A percentile compares a stretch with the other conserved stretches of the same genome.
Evolutionary conservation across 2,329 filamentous ascomycete species (phyloP).

Genomic region (Dryadomyces quercus-mongolicae): DNA sequence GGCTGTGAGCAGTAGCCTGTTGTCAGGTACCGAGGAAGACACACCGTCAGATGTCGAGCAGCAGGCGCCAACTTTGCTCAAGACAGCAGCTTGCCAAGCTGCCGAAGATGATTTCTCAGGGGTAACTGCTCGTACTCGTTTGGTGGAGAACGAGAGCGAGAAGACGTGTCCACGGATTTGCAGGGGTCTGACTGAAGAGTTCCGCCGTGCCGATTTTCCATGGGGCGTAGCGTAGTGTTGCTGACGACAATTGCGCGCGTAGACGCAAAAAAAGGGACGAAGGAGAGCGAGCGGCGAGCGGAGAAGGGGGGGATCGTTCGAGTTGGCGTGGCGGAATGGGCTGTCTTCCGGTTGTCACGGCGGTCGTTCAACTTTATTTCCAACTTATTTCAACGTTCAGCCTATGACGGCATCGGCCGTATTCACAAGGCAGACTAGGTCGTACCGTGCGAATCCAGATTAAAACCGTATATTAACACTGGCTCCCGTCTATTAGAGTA

Average conservation of each 20-base stretch:
- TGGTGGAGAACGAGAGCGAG: not conserved
- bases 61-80: no score
- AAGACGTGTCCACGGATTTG: not conserved
- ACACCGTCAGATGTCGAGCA: not conserved
- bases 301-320: no score
- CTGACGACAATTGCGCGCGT: not conserved
- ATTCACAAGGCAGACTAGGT: not conserved
- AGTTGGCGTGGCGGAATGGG: no score
- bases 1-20: not conserved
- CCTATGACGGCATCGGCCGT: not conserved
- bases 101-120: not conserved
- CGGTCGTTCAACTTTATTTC: not conserved
- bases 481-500: no score
- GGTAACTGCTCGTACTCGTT: not conserved
- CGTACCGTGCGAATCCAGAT: not conserved
- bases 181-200: no score
- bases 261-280: not conserved
- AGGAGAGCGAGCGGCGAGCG: no score
- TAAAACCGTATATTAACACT: no score
- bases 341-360: no score
- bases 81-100: no score
- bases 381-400: not conserved
- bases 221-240: no score
- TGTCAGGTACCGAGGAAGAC: not conserved
- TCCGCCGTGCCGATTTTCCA: no score